Percentiles rank a stretch among this genome's conserved stretches.
These are phyloP conservation scores for Theileria luwenshuni DNA, from an alignment of 169 alveolate genomes.

Conservation along the genomic window DNA sequence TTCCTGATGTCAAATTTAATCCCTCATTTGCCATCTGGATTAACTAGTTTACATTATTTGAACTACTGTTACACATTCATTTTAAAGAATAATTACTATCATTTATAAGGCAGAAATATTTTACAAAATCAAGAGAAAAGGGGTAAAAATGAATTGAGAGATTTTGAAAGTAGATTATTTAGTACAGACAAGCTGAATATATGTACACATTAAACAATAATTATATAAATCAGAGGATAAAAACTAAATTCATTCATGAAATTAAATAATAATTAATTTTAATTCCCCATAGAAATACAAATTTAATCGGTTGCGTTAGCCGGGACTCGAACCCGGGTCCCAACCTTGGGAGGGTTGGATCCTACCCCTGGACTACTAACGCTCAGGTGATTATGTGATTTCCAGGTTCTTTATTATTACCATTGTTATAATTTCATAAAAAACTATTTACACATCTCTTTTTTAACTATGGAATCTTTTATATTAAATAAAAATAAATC, in stretches of 20 bases:
- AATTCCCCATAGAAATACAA: constrained; percentile 25
- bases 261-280: not conserved
- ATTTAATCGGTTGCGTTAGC: constrained; percentile 73
- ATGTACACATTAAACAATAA: not conserved
- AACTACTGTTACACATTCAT: not conserved
- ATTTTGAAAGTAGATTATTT: not conserved
- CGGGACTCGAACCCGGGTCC: constrained; percentile 90
- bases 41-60: not conserved
- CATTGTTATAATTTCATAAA: too few relatives aligned
- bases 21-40: constrained; percentile 20
- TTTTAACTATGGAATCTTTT: too few relatives aligned
- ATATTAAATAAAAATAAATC: too few relatives aligned
- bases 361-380: constrained; percentile 86
- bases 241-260: not conserved
- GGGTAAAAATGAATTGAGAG: not conserved
- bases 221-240: too few relatives aligned
- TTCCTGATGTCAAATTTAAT: constrained; percentile 57
- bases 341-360: constrained; percentile 88
- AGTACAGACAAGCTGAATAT: not conserved
- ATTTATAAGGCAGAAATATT: not conserved
- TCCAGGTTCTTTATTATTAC: too few relatives aligned
- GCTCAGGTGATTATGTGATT: too few relatives aligned
- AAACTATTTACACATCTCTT: too few relatives aligned
- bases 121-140: not conserved
- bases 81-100: not conserved